phyloP scores from a whole-genome alignment of 1,284 basidiomycete genomes.

The Peniophora sp. region DNA sequence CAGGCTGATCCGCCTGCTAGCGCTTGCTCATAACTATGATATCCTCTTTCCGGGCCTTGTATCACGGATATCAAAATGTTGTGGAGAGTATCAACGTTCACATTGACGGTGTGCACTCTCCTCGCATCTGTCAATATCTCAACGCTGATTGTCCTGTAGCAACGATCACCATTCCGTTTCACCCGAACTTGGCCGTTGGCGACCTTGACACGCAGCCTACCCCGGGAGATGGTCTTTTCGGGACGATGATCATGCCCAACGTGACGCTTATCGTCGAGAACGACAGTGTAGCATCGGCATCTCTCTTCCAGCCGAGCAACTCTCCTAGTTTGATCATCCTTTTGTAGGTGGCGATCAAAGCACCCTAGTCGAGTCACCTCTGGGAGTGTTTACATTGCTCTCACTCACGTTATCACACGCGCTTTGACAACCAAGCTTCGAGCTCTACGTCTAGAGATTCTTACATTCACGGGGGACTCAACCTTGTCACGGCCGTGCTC shows the following conservation, averaged over 20 bases:
- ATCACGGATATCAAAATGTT: no score
- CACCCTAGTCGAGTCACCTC: conserved; percentile 52
- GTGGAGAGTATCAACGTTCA: conserved; percentile 50
- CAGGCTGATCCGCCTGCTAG: no score
- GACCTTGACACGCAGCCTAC: conserved; percentile 57
- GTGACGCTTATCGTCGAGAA: conserved; percentile 50
- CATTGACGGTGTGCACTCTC: conserved; percentile 41
- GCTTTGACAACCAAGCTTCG: conserved; percentile 49
- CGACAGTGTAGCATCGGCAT: conserved; percentile 38
- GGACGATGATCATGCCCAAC: conserved; percentile 54
- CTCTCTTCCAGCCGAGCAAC: conserved; percentile 44
- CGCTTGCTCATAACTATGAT: no score
- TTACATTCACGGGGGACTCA: conserved; percentile 58
- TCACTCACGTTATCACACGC: conserved; percentile 53
- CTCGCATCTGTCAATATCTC: neutral
- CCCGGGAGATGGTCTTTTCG: conserved; percentile 41
- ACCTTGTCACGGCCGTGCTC: conserved; percentile 58
- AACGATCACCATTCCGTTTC: conserved; percentile 67
- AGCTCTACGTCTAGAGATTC: conserved; percentile 50
- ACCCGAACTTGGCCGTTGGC: conserved; percentile 52
- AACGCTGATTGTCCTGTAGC: conserved; percentile 24
- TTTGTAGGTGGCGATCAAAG: conserved; percentile 60
- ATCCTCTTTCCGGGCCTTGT: no score
- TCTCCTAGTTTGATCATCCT: conserved; percentile 47
- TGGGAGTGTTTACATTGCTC: conserved; percentile 56